These are phyloP conservation scores for Chaetoceros tenuissimus DNA, from an alignment of 108 stramenopile species.

Conservation along the genomic window DNA sequence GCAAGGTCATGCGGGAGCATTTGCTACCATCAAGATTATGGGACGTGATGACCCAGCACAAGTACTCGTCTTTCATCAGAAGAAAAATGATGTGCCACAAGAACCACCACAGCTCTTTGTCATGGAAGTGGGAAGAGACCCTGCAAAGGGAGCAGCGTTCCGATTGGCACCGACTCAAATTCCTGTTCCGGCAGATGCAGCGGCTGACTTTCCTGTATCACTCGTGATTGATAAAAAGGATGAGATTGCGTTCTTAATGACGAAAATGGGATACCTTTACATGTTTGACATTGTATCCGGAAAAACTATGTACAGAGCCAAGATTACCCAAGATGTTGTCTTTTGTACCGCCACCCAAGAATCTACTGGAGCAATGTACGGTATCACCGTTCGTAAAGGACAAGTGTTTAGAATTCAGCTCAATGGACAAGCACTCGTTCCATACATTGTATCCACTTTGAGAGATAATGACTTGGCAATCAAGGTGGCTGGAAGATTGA, in stretches of 20 bases:
- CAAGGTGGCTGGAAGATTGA: conserved; percentile 88
- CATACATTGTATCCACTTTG: conserved; percentile 91
- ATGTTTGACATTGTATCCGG: conserved; percentile 97
- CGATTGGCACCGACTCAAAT: conserved; percentile 80
- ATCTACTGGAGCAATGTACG: conserved; percentile 80
- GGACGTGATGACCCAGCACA: conserved; percentile 90
- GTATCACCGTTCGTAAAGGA: conserved; percentile 93
- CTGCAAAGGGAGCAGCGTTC: conserved; percentile 88
- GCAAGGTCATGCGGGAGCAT: conserved; percentile 91
- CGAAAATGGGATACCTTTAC: conserved; percentile 97
- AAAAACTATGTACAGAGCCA: conserved; percentile 91
- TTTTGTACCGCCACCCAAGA: conserved; percentile 88
- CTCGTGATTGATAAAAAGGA: conserved; percentile 82
- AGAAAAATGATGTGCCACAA: conserved; percentile 76
- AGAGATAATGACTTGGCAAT: conserved; percentile 91
- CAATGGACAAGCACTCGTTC: conserved; percentile 88
- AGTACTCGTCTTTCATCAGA: conserved; percentile 94
- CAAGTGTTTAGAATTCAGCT: conserved; percentile 86
- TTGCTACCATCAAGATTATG: conserved; percentile 76
- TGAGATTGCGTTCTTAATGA: conserved; percentile 91
- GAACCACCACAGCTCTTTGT: conserved; percentile 85
- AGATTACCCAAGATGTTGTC: conserved; percentile 93
- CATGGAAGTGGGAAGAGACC: conserved; percentile 98
- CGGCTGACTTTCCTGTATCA: conserved; percentile 93
- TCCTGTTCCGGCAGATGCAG: conserved; percentile 93